Evolutionary conservation across 2,329 filamentous ascomycete species (phyloP).

Genomic region (Cytospora chrysosperma): DNA sequence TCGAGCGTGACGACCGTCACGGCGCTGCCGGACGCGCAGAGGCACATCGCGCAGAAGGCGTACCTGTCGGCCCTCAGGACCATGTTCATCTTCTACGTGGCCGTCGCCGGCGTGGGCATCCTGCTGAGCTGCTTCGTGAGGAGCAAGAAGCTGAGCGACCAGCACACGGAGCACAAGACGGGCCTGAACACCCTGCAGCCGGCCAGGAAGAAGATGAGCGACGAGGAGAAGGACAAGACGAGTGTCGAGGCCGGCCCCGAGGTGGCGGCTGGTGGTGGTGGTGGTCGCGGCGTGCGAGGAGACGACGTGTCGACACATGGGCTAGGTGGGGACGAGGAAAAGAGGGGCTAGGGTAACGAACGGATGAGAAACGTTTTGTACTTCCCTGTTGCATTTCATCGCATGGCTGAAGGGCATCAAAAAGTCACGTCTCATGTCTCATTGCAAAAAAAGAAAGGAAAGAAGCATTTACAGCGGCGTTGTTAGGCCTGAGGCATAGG

Average conservation of each 20-base stretch:
- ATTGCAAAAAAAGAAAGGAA: not conserved
- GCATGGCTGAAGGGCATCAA: not conserved
- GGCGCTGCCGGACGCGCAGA: constrained; percentile 47
- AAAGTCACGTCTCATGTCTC: not conserved
- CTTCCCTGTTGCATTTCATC: not conserved
- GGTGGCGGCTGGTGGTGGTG: not conserved
- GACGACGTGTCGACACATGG: too few relatives aligned
- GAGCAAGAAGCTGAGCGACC: constrained; percentile 51
- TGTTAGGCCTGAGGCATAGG: not conserved
- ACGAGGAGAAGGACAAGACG: constrained; percentile 26
- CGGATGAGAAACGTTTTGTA: too few relatives aligned
- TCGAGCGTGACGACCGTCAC: constrained; percentile 59
- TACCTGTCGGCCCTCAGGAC: constrained; percentile 51
- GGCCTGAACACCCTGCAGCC: constrained; percentile 46
- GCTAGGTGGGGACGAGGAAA: too few relatives aligned
- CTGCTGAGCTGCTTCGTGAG: constrained; percentile 47
- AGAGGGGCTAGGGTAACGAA: not conserved
- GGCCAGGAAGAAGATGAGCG: constrained; percentile 34
- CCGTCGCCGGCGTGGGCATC: constrained; percentile 47
- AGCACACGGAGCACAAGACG: constrained; percentile 59
- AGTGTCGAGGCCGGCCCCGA: too few relatives aligned
- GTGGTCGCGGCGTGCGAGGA: not conserved
- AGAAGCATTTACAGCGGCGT: not conserved
- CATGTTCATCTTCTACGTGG: constrained; percentile 60
- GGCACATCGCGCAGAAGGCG: constrained; percentile 42